Evolutionary conservation across 176 grass and related monocot genomes (phyloP).

Genomic region (Luzula sylvatica): DNA sequence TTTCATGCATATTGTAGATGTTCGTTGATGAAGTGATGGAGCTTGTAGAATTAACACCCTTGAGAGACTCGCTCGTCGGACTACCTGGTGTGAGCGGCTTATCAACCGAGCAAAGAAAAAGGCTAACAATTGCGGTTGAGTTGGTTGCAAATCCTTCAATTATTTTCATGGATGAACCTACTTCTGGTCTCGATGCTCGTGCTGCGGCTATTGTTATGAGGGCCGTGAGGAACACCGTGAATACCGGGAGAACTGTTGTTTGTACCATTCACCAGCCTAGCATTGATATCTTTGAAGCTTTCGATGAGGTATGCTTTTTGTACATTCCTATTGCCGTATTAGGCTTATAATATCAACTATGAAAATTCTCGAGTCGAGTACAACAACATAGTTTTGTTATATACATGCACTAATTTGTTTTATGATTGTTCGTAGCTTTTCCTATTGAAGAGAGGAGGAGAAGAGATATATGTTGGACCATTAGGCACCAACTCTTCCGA

Average conservation of each 20-base stretch:
- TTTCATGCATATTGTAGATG: constrained; percentile 25
- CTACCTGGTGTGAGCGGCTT: constrained; percentile 71
- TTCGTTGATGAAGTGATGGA: constrained; percentile 89
- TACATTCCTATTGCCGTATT: no score
- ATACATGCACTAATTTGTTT: constrained; percentile 9
- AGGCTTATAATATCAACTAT: constrained; percentile 2
- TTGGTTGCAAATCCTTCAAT: constrained; percentile 88
- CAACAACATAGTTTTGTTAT: no score
- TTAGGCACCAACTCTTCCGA: constrained; percentile 58
- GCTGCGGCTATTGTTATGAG: constrained; percentile 94
- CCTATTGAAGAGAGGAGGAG: constrained; percentile 76
- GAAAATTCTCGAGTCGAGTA: not conserved
- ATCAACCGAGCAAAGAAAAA: constrained; percentile 83
- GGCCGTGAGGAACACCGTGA: constrained; percentile 73
- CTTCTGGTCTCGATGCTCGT: constrained; percentile 76
- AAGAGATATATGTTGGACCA: constrained; percentile 92
- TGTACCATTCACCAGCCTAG: constrained; percentile 98
- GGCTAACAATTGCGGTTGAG: constrained; percentile 81
- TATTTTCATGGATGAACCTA: constrained; percentile 92
- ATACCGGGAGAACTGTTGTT: constrained; percentile 82
- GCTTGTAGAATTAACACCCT: constrained; percentile 65
- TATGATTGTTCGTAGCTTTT: constrained; percentile 50
- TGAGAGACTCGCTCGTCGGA: constrained; percentile 61
- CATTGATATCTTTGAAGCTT: constrained; percentile 97
- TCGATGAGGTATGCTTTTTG: constrained; percentile 59